Conservation (phyloP, 345 rosid genomes). For the thale cress (Arabidopsis thaliana) region TAIR10.1 NC_003071.7:18294001-18294500, state of each 20-base stretch:
- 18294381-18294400: conserved; percentile 55
- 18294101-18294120: conserved; percentile 14
- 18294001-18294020: conserved; percentile 42
- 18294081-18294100: not conserved
- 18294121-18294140: conserved; percentile 35
- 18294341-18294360: conserved; percentile 69
- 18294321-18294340: conserved; percentile 56
- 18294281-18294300: conserved; percentile 32
- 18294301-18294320: conserved; percentile 63
- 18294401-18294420: conserved; percentile 77
- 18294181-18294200: not conserved
- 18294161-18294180: not conserved
- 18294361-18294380: conserved; percentile 57
- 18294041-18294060: conserved; percentile 54
- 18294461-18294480: not conserved
- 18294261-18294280: conserved; percentile 11
- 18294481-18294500: not conserved
- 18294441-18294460: not conserved
- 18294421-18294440: not conserved
- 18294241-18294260: conserved; percentile 14
- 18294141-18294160: not conserved
- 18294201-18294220: not conserved
- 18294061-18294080: conserved; percentile 10
- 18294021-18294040: conserved; percentile 34
- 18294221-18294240: not conserved